phyloP scores from a whole-genome alignment of 1,284 basidiomycete genomes.

The Rhodotorula sp. region DNA sequence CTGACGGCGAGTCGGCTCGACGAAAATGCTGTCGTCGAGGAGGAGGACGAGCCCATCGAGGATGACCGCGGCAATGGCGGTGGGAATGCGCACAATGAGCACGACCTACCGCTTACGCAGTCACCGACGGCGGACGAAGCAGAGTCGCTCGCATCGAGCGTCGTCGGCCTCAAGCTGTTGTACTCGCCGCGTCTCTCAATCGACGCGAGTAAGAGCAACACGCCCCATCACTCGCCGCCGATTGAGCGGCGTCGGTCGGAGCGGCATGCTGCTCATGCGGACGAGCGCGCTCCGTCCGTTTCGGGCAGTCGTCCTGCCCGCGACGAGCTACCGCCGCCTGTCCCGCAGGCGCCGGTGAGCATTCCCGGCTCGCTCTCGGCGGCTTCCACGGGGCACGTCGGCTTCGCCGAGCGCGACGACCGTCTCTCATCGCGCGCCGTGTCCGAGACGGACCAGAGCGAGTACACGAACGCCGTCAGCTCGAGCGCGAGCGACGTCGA shows the following conservation, averaged over 20 bases:
- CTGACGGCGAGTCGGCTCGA: background rate
- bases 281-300: background rate
- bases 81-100: too few relatives aligned
- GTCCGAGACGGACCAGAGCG: constrained; percentile 1
- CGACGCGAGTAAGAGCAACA: background rate
- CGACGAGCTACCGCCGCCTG: background rate
- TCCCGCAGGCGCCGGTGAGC: background rate
- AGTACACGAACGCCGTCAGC: constrained; percentile 23
- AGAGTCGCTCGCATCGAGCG: background rate
- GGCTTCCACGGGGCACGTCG: background rate
- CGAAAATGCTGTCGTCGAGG: background rate
- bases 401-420: constrained; percentile 1
- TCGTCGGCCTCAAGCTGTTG: constrained; percentile 10
- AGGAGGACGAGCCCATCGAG: background rate
- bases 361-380: background rate
- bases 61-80: too few relatives aligned
- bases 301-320: too few relatives aligned
- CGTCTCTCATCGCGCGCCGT: background rate
- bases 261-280: background rate
- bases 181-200: constrained; percentile 15
- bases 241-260: background rate
- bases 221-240: background rate
- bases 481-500: constrained; percentile 21
- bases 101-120: background rate
- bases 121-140: background rate